Evolutionary conservation across 2,329 filamentous ascomycete genomes (phyloP).

Genomic region (Ophiocordyceps camponoti-saundersi): DNA sequence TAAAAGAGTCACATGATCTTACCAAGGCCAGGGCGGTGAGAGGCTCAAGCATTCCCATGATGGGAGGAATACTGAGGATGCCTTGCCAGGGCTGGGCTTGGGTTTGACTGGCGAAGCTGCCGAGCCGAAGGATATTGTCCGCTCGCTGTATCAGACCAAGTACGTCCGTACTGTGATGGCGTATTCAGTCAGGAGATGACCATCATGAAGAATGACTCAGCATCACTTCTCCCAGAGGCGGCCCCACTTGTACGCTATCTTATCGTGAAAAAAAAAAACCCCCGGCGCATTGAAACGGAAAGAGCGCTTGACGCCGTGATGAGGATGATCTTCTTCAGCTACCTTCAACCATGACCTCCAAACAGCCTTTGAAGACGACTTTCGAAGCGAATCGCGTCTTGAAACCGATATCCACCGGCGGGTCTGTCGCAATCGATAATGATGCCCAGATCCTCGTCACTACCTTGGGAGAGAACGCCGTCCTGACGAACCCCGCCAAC

Average conservation of each 20-base stretch:
- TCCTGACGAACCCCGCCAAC: conserved; percentile 71
- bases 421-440: conserved; percentile 68
- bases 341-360: conserved; percentile 31
- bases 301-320: not conserved
- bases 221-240: not conserved
- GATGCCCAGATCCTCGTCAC: conserved; percentile 71
- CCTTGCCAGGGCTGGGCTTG: not conserved
- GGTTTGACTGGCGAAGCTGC: not conserved
- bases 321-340: not conserved
- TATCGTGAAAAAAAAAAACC: conserved; percentile 3
- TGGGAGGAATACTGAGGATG: not conserved
- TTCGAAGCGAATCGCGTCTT: conserved; percentile 74
- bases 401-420: conserved; percentile 86
- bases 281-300: not conserved
- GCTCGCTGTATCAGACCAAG: too few species aligned
- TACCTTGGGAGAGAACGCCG: conserved; percentile 77
- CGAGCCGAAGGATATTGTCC: too few species aligned
- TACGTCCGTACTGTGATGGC: too few species aligned
- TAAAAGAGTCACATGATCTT: conserved; percentile 6
- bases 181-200: too few species aligned
- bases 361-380: conserved; percentile 61
- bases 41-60: conserved; percentile 37
- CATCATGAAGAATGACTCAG: conserved; percentile 1
- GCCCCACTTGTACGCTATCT: not conserved
- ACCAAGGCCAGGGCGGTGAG: conserved; percentile 40